Base-by-base conservation (phyloP, 192 early-diverging fungal genomes). In the Podila horticola region DNA sequence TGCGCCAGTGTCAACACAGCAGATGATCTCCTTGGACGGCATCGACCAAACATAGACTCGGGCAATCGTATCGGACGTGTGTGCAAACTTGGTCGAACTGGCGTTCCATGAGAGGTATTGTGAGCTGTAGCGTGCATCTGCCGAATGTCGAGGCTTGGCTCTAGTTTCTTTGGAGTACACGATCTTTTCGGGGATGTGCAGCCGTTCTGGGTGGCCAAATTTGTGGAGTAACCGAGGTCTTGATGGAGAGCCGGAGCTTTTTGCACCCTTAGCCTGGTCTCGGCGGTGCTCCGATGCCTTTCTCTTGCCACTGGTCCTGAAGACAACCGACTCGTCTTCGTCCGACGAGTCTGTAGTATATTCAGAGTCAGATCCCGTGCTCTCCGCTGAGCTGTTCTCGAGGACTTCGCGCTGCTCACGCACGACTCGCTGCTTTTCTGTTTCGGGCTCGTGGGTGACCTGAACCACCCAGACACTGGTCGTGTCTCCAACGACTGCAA, bases 91-190 rank as follows among this genome's bases (percentile, higher is more conserved):
- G 15, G 74, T 74, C 31, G 85, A 85, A 12, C 79, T 79, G 12
- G 69, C 45, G 31, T 75, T 88, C 87, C 87, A 86, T 13, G 77
- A 62, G 12, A 86, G 69, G 29, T 88, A 82, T 71, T 88, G 87
- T 11, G 85, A 85, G n/a, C 63, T 67, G 45, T 84, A 86, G 29
- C 22, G 30, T 26, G 51, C 17, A 33, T 49, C 28, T 33, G 13
- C 22, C 31, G 28, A 38, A 22, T 22, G n/a, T 51, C 49, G 34
- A 1, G 15, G 58, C 19, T 29, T 66, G 34, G 30, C 24, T 2
- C 9, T 8, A 57, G 15, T 26, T 4, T 22, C 63, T 29, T 45
- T 26, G 28, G 49, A 31, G 17, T 57, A 62, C n/a, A 81, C 20
- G 4, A 73, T 30, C 15, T 68, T 64, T 33, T 52, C 45, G 0